Conservation (phyloP, 106 monocot species). For the Ottelia alismoides region DNA sequence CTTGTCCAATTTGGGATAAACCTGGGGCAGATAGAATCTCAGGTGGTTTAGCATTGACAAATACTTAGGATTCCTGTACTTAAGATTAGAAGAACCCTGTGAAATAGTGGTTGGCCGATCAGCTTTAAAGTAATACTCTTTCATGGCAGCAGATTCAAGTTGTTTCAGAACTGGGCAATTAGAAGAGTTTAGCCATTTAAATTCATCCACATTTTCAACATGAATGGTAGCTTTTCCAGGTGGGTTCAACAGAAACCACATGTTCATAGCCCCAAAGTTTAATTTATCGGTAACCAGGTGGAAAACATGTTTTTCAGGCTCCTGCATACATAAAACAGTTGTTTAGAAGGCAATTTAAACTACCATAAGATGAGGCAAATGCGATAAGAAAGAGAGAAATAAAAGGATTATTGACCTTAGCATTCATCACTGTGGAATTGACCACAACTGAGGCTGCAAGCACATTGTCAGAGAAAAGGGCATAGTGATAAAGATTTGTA, state of each 20-base stretch:
- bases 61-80: conserved; percentile 67
- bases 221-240: conserved; percentile 52
- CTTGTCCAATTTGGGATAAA: conserved; percentile 66
- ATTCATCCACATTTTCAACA: conserved; percentile 65
- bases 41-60: conserved; percentile 69
- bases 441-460: conserved; percentile 73
- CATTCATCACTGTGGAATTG: conserved; percentile 62
- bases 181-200: conserved; percentile 62
- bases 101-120: conserved; percentile 39
- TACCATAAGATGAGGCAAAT: not conserved
- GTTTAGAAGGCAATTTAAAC: not conserved
- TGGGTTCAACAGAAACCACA: conserved; percentile 71
- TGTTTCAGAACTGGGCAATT: conserved; percentile 50
- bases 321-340: conserved; percentile 18
- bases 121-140: conserved; percentile 55
- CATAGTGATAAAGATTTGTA: conserved; percentile 55
- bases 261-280: conserved; percentile 67
- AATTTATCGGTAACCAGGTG: conserved; percentile 64
- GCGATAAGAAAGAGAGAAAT: not conserved
- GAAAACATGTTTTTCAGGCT: conserved; percentile 56
- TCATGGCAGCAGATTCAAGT: conserved; percentile 57
- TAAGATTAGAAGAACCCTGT: conserved; percentile 50
- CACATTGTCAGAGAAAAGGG: conserved; percentile 72
- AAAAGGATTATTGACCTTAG: conserved; percentile 23
- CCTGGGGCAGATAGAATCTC: conserved; percentile 59